phyloP scores from a whole-genome alignment of 108 stramenopile genomes.

The Fragilaria radians region DNA sequence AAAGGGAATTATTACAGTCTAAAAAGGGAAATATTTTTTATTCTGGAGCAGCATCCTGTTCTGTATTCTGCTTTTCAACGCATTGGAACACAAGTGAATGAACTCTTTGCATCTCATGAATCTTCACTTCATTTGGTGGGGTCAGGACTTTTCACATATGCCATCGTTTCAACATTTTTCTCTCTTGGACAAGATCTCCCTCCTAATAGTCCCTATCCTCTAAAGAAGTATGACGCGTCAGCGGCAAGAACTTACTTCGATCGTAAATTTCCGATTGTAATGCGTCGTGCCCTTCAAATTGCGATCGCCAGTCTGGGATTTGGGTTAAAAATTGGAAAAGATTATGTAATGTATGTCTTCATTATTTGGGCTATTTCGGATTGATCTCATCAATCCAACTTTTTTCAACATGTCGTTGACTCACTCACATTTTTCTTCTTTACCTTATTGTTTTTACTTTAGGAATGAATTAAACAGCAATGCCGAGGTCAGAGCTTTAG shows the following conservation, averaged over 20 bases:
- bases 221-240: constrained; percentile 56
- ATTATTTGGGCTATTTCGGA: background rate
- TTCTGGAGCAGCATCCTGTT: background rate
- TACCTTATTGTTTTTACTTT: background rate
- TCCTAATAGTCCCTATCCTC: constrained; percentile 52
- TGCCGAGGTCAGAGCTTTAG: constrained; percentile 48
- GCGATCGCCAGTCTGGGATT: constrained; percentile 37
- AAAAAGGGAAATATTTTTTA: background rate
- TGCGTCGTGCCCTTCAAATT: constrained; percentile 38
- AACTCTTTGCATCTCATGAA: background rate
- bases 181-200: constrained; percentile 24
- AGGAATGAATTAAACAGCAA: constrained; percentile 40
- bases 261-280: constrained; percentile 20
- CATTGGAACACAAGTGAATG: background rate
- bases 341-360: constrained; percentile 23
- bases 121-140: constrained; percentile 3
- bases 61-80: background rate
- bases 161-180: constrained; percentile 14
- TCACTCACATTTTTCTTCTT: background rate
- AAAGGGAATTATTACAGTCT: background rate
- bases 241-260: constrained; percentile 64
- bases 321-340: constrained; percentile 22
- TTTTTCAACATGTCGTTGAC: background rate
- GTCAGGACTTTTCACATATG: constrained; percentile 23
- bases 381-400: background rate